Evolutionary conservation across 805 yeast genomes (phyloP).

Genomic region (Cyberlindnera subsufficiens): DNA sequence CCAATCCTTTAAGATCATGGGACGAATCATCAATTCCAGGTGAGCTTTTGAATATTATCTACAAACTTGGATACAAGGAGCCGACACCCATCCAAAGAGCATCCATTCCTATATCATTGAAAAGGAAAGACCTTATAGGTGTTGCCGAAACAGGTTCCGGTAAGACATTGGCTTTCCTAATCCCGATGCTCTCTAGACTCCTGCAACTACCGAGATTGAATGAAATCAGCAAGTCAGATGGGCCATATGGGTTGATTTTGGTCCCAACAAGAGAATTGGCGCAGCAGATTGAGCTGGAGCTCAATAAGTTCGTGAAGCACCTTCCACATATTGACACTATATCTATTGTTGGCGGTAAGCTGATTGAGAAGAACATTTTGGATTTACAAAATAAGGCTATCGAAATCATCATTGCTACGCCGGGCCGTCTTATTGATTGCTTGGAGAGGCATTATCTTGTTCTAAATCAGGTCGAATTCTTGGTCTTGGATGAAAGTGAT

Average conservation of each 20-base stretch:
- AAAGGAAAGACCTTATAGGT: constrained; percentile 66
- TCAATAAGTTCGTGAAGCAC: constrained; percentile 41
- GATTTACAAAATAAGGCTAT: constrained; percentile 36
- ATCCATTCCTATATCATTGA: constrained; percentile 65
- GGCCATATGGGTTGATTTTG: constrained; percentile 68
- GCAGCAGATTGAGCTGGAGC: constrained; percentile 71
- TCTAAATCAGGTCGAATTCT: constrained; percentile 53
- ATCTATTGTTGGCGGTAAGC: constrained; percentile 86
- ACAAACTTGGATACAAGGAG: constrained; percentile 40
- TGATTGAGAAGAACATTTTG: constrained; percentile 64
- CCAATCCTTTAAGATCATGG: constrained; percentile 73
- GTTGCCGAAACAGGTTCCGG: constrained; percentile 98
- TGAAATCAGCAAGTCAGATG: constrained; percentile 44
- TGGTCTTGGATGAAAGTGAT: constrained; percentile 92
- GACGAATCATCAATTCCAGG: constrained; percentile 49
- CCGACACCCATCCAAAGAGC: constrained; percentile 95
- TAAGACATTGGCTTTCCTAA: constrained; percentile 75
- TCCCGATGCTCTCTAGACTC: constrained; percentile 64
- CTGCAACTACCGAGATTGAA: constrained; percentile 40
- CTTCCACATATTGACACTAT: constrained; percentile 42
- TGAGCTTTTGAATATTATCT: constrained; percentile 32
- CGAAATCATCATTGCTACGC: constrained; percentile 79
- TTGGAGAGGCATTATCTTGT: constrained; percentile 60
- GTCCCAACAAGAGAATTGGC: constrained; percentile 96
- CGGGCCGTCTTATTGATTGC: constrained; percentile 85